These are phyloP conservation scores for Hypoxylon sp. DNA, from an alignment of 2,329 filamentous ascomycete genomes.

Conservation along the genomic window DNA sequence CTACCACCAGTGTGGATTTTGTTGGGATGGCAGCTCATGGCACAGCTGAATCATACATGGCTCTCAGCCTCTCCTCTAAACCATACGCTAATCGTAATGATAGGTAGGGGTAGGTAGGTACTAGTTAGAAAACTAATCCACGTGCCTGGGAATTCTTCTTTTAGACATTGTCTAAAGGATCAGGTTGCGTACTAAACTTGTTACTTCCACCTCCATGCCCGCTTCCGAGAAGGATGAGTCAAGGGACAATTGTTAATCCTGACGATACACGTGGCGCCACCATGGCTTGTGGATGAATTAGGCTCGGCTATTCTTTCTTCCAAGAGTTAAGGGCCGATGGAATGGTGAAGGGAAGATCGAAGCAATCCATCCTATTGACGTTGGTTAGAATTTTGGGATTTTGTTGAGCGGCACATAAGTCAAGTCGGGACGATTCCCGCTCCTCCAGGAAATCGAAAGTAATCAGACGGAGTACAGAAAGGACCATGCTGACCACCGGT, in stretches of 20 bases:
- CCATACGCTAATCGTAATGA: too few relatives aligned
- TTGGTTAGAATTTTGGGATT: constrained; percentile 16
- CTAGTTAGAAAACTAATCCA: constrained; percentile 10
- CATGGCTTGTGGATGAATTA: constrained; percentile 7
- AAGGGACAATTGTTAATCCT: constrained; percentile 18
- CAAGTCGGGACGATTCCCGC: constrained; percentile 36
- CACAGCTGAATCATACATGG: constrained; percentile 3
- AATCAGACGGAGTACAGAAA: constrained; percentile 2
- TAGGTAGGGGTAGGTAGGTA: neutral
- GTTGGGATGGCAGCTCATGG: constrained; percentile 13
- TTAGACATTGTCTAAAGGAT: constrained; percentile 12
- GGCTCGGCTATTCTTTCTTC: constrained; percentile 18
- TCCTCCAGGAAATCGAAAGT: constrained; percentile 15
- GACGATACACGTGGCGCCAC: constrained; percentile 25
- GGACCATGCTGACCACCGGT: constrained; percentile 19
- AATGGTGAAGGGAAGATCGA: constrained; percentile 1
- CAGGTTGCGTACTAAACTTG: constrained; percentile 6
- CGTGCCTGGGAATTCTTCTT: constrained; percentile 14
- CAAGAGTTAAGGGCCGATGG: constrained; percentile 18
- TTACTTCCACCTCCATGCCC: neutral
- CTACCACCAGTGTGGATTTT: constrained; percentile 4
- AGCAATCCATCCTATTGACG: neutral
- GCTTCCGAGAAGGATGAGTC: constrained; percentile 18
- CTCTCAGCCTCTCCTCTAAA: constrained; percentile 7
- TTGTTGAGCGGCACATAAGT: constrained; percentile 14